Evolutionary conservation across 2,329 filamentous ascomycete genomes (phyloP).

Genomic region (Neophaeococcomyces mojaviensis): DNA sequence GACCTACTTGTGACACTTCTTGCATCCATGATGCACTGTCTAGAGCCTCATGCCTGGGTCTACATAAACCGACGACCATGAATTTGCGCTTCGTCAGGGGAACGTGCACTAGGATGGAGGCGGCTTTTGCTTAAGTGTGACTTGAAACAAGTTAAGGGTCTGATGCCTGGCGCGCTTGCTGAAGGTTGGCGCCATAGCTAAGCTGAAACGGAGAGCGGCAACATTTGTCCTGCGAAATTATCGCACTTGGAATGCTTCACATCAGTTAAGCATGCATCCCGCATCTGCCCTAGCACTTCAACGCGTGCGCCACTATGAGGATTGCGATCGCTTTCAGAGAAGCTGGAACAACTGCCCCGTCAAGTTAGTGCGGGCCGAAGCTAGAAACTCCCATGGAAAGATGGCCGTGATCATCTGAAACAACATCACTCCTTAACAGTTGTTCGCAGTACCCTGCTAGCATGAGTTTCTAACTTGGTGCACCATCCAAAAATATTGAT

Average conservation of each 20-base stretch:
- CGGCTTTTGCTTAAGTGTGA: neutral
- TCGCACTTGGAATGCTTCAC: neutral
- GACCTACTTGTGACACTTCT: too few species aligned
- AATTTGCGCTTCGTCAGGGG: neutral
- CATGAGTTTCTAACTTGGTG: neutral
- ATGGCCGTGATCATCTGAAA: conserved; percentile 1
- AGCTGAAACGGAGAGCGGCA: neutral
- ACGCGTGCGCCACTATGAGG: too few species aligned
- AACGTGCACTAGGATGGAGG: neutral
- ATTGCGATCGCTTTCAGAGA: neutral
- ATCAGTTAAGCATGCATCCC: too few species aligned
- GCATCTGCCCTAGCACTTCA: too few species aligned
- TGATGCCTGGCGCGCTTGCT: neutral
- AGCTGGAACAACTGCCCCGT: neutral
- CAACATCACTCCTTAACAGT: neutral
- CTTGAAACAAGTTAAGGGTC: neutral
- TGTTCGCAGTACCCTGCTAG: neutral
- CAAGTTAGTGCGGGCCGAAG: neutral
- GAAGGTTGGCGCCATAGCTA: neutral
- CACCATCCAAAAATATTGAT: neutral
- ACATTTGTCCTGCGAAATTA: neutral
- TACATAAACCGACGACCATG: neutral
- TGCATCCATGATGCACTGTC: too few species aligned
- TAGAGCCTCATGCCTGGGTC: neutral
- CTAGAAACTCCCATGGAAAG: too few species aligned